Conservation (phyloP, 306 rosid genomes). For the Fagus crenata region DNA sequence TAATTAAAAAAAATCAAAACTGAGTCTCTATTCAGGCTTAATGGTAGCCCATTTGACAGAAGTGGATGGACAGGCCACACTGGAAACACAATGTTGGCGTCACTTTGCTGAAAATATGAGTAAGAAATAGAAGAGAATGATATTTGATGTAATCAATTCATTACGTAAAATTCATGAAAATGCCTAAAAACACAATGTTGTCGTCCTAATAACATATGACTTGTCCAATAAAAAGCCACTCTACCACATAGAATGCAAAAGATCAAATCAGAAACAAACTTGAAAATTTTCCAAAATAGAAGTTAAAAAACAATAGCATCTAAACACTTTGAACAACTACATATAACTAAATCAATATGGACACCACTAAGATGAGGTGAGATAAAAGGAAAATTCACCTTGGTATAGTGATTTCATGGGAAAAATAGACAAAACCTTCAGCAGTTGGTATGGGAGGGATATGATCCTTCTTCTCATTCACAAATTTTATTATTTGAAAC, state of each 20-base stretch:
- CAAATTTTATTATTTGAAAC: constrained; percentile 88
- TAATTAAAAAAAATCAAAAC: too few species aligned
- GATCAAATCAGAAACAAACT: neutral
- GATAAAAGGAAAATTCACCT: constrained; percentile 50
- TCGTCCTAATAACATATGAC: neutral
- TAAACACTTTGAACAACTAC: constrained; percentile 1
- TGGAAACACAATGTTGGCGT: too few species aligned
- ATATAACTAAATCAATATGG: constrained; percentile 1
- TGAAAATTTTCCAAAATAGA: neutral
- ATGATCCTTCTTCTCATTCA: constrained; percentile 97
- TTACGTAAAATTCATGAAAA: neutral
- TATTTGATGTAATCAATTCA: neutral
- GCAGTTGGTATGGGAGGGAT: constrained; percentile 82
- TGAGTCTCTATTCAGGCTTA: too few species aligned
- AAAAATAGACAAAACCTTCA: constrained; percentile 75
- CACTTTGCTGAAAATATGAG: neutral
- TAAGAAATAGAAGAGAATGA: neutral
- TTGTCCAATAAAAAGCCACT: neutral
- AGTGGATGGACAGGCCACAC: too few species aligned
- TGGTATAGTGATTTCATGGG: constrained; percentile 82
- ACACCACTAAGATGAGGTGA: neutral
- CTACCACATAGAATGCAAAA: neutral
- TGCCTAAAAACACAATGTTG: neutral
- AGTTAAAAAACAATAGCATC: neutral
- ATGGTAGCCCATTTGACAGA: too few species aligned